Percentiles rank a stretch among this genome's conserved stretches.
phyloP scores from a whole-genome alignment of 1,139 yeast species.

The Tardiomyces blankii region DNA sequence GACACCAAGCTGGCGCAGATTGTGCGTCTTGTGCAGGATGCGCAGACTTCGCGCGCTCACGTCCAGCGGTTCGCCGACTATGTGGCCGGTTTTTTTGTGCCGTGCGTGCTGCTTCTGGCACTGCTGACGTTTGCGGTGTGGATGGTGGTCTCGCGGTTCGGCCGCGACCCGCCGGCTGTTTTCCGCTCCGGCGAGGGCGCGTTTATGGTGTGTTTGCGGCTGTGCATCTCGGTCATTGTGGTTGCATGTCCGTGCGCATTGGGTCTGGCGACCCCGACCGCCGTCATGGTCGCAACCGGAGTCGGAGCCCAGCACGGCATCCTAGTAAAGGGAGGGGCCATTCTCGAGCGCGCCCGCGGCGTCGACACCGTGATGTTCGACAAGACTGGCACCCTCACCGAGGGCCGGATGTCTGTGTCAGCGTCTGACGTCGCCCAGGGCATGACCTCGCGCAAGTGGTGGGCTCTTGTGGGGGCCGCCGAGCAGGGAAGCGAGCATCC shows the following conservation, averaged over 20 bases:
- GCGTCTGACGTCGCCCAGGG: slow-evolving; percentile 16
- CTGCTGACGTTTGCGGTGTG: slow-evolving; percentile 59
- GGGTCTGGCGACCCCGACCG: slow-evolving; percentile 96
- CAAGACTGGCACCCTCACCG: slow-evolving; percentile 91
- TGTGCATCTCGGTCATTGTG: slow-evolving; percentile 88
- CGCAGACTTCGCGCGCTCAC: slow-evolving; percentile 83
- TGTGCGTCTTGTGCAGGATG: slow-evolving; percentile 74
- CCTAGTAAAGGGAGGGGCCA: slow-evolving; percentile 86
- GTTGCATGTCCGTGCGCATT: slow-evolving; percentile 98
- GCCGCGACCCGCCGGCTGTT: slow-evolving; percentile 39
- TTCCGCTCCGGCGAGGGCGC: slow-evolving; percentile 48
- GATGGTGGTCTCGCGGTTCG: slow-evolving; percentile 36
- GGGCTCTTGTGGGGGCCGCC: slow-evolving; percentile 51
- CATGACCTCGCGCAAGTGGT: slow-evolving; percentile 27
- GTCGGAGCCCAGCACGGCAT: slow-evolving; percentile 88
- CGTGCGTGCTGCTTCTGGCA: slow-evolving; percentile 53
- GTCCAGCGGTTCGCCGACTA: slow-evolving; percentile 82
- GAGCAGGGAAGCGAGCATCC: slow-evolving; percentile 84
- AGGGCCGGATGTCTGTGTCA: slow-evolving; percentile 63
- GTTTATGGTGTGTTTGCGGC: slow-evolving; percentile 57
- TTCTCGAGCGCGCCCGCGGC: slow-evolving; percentile 61
- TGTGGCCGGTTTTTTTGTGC: slow-evolving; percentile 81
- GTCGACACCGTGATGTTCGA: slow-evolving; percentile 72
- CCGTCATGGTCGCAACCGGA: slow-evolving; percentile 98
- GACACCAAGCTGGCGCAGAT: slow-evolving; percentile 83